Conservation (phyloP, 2,329 filamentous ascomycete species). For the Cordyceps sp. region DNA sequence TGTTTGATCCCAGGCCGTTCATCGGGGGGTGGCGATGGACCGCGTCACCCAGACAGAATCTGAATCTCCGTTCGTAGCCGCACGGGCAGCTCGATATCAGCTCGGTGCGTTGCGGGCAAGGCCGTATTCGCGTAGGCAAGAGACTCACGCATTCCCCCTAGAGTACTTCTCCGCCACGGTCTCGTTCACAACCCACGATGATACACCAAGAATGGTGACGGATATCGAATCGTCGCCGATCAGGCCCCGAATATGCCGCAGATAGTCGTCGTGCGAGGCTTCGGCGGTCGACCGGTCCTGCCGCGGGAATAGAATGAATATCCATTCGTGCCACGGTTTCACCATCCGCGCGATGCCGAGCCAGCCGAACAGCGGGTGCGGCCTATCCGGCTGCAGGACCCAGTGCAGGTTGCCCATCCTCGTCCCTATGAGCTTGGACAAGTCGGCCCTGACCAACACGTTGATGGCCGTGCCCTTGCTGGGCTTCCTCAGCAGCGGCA, state of each 20-base stretch:
- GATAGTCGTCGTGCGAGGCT: constrained; percentile 25
- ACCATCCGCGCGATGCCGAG: constrained; percentile 38
- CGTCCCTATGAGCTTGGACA: constrained; percentile 28
- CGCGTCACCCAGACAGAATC: constrained; percentile 39
- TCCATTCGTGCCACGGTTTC: constrained; percentile 46
- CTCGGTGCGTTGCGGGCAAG: no score
- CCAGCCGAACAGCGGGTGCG: constrained; percentile 34
- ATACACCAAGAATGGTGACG: constrained; percentile 34
- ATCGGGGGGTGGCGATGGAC: constrained; percentile 40
- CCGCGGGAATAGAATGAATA: constrained; percentile 34
- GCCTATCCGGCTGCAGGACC: constrained; percentile 35
- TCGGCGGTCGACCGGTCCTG: constrained; percentile 18
- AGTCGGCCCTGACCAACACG: constrained; percentile 25
- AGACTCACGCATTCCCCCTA: constrained; percentile 25
- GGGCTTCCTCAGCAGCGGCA: constrained; percentile 25
- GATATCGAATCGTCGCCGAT: constrained; percentile 36
- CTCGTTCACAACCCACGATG: constrained; percentile 46
- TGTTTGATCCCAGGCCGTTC: constrained; percentile 40
- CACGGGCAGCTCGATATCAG: neutral
- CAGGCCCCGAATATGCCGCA: constrained; percentile 25
- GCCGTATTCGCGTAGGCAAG: neutral
- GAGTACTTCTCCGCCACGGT: constrained; percentile 40
- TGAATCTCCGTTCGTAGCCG: constrained; percentile 4
- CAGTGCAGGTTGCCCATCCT: constrained; percentile 44
- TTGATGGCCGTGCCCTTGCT: constrained; percentile 21